Percentiles rank a stretch among this genome's conserved stretches.
Conservation (phyloP, 176 grass and related monocot genomes). For the Puccinellia tenuiflora region DNA sequence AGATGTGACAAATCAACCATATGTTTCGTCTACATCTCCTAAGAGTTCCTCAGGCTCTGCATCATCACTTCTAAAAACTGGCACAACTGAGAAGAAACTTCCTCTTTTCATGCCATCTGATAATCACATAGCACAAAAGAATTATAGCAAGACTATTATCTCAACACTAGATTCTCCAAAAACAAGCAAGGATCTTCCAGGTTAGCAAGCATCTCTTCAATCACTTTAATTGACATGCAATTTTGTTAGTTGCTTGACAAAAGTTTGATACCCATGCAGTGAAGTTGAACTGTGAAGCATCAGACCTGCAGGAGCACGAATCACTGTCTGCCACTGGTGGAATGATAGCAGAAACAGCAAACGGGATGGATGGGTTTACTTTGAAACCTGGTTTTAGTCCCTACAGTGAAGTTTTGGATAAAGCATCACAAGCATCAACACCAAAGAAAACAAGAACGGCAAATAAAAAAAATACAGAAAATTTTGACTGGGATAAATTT, state of each 20-base stretch:
- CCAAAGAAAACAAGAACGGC: constrained; percentile 33
- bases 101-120: constrained; percentile 17
- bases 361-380: constrained; percentile 16
- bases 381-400: constrained; percentile 34
- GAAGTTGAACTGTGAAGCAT: constrained; percentile 19
- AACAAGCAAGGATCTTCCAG: constrained; percentile 26
- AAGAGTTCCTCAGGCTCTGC: constrained; percentile 42
- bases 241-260: constrained; percentile 21
- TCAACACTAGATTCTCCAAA: background rate
- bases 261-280: constrained; percentile 26
- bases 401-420: constrained; percentile 27
- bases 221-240: constrained; percentile 1
- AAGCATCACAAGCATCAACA: constrained; percentile 21
- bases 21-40: constrained; percentile 30
- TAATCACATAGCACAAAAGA: constrained; percentile 14
- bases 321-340: constrained; percentile 23
- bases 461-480: constrained; percentile 41
- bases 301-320: constrained; percentile 20
- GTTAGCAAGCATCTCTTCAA: constrained; percentile 27
- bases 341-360: constrained; percentile 5
- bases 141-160: background rate
- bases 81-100: background rate
- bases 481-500: constrained; percentile 77
- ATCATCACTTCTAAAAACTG: constrained; percentile 32
- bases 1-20: constrained; percentile 21